Conservation (phyloP, 2,329 filamentous ascomycete species). For the Cladophialophora yegresii region DNA sequence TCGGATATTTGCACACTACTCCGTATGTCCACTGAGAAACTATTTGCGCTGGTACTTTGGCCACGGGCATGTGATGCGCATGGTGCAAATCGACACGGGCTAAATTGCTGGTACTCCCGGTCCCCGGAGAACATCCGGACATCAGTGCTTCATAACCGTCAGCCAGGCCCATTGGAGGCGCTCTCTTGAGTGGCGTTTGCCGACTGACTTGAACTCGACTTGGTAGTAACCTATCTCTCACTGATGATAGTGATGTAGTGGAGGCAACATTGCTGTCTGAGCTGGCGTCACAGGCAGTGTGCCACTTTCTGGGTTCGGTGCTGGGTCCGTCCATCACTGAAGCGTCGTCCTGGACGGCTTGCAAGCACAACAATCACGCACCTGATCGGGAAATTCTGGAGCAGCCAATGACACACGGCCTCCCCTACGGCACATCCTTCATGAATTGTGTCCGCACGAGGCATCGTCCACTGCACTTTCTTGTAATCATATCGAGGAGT, state of each 20-base stretch:
- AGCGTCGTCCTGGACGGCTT: neutral
- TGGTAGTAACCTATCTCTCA: no score
- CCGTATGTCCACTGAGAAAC: neutral
- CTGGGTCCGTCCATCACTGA: neutral
- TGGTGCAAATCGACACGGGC: no score
- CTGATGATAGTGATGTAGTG: no score
- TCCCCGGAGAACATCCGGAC: no score
- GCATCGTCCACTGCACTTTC: neutral
- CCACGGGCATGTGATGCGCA: no score
- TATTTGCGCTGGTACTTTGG: no score
- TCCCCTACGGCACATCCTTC: neutral
- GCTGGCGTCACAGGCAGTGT: no score
- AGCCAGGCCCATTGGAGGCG: neutral
- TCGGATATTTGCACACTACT: neutral
- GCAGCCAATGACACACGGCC: neutral
- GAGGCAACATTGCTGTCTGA: neutral
- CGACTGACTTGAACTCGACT: neutral
- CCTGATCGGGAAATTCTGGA: conserved; percentile 11
- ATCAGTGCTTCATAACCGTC: neutral
- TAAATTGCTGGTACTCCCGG: no score
- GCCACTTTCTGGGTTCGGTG: neutral
- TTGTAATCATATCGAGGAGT: neutral
- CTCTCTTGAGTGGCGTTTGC: neutral
- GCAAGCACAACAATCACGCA: conserved; percentile 2
- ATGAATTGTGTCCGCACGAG: neutral